Conservation (phyloP, 176 grass and related monocot genomes). For the Ensete glaucum region DNA sequence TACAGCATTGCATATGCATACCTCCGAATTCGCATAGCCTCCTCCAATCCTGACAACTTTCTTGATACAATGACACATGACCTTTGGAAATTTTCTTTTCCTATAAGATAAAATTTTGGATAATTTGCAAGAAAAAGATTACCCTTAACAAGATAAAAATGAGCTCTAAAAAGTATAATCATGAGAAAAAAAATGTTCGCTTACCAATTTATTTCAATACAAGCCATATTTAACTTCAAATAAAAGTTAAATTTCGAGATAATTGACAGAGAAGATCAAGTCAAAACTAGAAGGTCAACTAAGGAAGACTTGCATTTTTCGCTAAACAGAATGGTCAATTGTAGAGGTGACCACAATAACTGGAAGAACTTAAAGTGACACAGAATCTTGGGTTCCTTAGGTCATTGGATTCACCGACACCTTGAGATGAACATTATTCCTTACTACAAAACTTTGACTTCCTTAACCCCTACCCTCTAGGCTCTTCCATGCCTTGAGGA, state of each 20-base stretch:
- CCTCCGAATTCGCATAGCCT: constrained; percentile 16
- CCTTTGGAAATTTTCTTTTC: neutral
- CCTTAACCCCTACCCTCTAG: neutral
- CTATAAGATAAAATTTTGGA: neutral
- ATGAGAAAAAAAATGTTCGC: neutral
- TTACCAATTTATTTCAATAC: neutral
- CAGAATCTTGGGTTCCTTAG: no score
- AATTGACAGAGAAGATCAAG: no score
- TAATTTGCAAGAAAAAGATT: neutral
- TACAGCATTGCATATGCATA: neutral
- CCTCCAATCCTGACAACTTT: constrained; percentile 16
- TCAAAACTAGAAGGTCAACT: no score
- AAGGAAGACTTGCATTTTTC: neutral
- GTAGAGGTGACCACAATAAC: neutral
- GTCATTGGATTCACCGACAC: neutral
- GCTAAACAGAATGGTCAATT: neutral
- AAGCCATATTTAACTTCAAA: neutral
- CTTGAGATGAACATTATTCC: neutral
- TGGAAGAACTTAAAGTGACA: neutral
- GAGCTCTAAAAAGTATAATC: neutral
- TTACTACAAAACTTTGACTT: neutral
- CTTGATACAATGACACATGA: neutral
- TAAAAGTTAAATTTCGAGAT: neutral
- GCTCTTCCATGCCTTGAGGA: no score
- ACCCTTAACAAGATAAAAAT: neutral